These are phyloP conservation scores for Cenchrus purpureus DNA, from an alignment of 176 grass and related monocot genomes.

Conservation along the genomic window DNA sequence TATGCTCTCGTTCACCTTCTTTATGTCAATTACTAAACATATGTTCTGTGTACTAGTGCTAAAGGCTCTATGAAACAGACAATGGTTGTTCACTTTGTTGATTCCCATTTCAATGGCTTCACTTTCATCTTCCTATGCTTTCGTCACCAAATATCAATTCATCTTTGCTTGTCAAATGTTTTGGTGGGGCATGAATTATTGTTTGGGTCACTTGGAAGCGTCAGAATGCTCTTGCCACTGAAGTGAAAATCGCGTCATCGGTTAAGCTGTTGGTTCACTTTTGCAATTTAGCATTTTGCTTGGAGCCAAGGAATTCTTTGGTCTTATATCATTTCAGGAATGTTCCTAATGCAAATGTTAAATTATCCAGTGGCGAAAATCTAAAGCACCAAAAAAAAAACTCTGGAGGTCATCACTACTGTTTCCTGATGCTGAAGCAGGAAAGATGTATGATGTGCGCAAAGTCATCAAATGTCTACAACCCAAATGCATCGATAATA, in stretches of 20 bases:
- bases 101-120: not conserved
- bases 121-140: not conserved
- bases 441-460: not conserved
- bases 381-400: too few relatives aligned
- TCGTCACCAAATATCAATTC: not conserved
- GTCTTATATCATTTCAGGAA: not conserved
- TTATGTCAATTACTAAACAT: too few relatives aligned
- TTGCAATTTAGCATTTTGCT: not conserved
- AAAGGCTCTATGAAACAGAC: too few relatives aligned
- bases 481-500: not conserved
- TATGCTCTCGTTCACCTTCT: too few relatives aligned
- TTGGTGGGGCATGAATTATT: not conserved
- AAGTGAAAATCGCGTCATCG: not conserved
- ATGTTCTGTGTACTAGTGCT: too few relatives aligned
- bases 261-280: not conserved
- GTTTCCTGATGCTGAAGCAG: not conserved
- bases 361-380: too few relatives aligned
- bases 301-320: too few relatives aligned
- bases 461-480: not conserved
- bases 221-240: not conserved
- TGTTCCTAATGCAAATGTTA: too few relatives aligned
- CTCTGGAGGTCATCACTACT: not conserved
- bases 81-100: too few relatives aligned
- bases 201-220: not conserved
- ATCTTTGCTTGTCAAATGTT: not conserved